These are phyloP conservation scores for Trichophyton schoenleinii DNA, from an alignment of 2,329 filamentous ascomycete genomes.

Conservation along the genomic window DNA sequence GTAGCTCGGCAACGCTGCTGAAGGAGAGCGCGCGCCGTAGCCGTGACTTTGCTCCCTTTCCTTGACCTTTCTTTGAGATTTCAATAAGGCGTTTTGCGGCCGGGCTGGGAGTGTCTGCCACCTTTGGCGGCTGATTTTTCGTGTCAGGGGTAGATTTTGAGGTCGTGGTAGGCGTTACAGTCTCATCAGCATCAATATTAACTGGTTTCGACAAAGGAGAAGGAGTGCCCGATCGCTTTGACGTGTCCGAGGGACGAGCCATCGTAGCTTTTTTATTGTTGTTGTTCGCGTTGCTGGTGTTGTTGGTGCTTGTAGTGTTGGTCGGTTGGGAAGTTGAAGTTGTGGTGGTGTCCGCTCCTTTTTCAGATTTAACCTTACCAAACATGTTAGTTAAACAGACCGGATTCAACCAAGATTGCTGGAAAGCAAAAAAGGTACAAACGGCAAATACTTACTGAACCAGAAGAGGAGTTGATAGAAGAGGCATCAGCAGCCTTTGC, in stretches of 20 bases:
- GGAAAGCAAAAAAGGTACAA: not conserved
- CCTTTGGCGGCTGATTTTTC: conserved; percentile 16
- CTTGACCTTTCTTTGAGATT: conserved; percentile 68
- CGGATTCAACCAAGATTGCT: too few species aligned
- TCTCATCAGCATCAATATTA: conserved; percentile 46
- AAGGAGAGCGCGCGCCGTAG: conserved; percentile 91
- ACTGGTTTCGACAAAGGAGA: conserved; percentile 64
- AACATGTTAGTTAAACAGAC: not conserved
- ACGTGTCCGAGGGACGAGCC: conserved; percentile 44
- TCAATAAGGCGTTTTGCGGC: conserved; percentile 76
- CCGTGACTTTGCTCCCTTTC: conserved; percentile 70
- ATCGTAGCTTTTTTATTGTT: not conserved
- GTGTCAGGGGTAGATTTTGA: conserved; percentile 27
- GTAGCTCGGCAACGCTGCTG: conserved; percentile 82
- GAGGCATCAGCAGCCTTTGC: not conserved
- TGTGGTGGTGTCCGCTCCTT: not conserved
- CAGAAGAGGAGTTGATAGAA: not conserved
- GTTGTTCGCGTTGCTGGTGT: not conserved
- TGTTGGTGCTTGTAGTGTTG: not conserved
- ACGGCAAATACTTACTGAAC: not conserved
- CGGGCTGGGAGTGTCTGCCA: conserved; percentile 41
- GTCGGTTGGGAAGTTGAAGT: not conserved
- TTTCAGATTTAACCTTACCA: not conserved
- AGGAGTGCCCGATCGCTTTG: conserved; percentile 53
- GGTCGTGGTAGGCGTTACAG: conserved; percentile 22